phyloP scores from a whole-genome alignment of 2,329 filamentous ascomycete species.

The Colletotrichum salicis region DNA sequence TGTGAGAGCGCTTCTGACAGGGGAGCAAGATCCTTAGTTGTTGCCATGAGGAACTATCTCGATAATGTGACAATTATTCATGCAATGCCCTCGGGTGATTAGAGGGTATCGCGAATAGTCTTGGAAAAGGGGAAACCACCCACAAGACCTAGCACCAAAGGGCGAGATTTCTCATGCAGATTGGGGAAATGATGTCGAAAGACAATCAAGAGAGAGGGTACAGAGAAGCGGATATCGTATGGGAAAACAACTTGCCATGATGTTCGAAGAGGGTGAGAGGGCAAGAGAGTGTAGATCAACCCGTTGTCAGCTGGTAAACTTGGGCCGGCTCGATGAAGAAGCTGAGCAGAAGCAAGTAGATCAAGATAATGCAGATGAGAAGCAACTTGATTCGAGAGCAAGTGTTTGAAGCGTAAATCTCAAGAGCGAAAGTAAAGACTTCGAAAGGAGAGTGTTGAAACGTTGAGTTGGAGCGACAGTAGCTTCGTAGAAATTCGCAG shows the following conservation, averaged over 20 bases:
- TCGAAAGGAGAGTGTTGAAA: not conserved
- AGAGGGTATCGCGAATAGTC: too few species aligned
- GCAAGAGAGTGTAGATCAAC: not conserved
- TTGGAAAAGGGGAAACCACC: not conserved
- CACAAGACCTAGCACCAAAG: too few species aligned
- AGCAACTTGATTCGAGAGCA: not conserved
- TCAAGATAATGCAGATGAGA: not conserved
- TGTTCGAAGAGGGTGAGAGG: not conserved
- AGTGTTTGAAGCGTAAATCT: not conserved
- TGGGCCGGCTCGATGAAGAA: not conserved
- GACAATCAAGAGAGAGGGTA: too few species aligned
- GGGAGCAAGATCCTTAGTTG: not conserved
- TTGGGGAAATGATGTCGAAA: too few species aligned
- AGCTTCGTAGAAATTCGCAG: not conserved
- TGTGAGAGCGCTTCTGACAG: not conserved
- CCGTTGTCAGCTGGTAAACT: not conserved
- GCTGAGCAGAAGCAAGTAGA: not conserved
- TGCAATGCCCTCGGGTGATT: too few species aligned
- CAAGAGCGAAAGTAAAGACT: not conserved
- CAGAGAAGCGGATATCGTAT: not conserved
- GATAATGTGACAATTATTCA: too few species aligned
- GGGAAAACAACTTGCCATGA: not conserved
- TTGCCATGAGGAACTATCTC: not conserved
- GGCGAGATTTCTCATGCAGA: too few species aligned
- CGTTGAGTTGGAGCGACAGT: not conserved